phyloP scores from a whole-genome alignment of 2,329 filamentous ascomycete species.

The Cryphonectria carpinicola region DNA sequence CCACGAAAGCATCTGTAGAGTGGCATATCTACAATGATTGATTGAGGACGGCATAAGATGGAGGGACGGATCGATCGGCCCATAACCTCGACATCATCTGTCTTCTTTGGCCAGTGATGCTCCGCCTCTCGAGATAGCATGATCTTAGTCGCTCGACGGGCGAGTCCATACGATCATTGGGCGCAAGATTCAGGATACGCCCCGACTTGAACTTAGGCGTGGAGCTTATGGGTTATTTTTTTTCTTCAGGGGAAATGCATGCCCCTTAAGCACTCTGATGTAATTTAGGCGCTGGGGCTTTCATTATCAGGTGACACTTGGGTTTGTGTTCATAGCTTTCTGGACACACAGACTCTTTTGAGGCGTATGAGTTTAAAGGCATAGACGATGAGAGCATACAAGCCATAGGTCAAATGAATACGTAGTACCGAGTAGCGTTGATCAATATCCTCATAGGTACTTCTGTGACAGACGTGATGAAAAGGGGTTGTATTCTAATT shows the following conservation, averaged over 20 bases:
- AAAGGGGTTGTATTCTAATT: neutral
- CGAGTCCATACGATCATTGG: neutral
- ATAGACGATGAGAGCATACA: neutral
- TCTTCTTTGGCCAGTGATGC: too few species aligned
- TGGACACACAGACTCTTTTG: neutral
- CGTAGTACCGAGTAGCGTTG: neutral
- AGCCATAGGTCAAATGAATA: neutral
- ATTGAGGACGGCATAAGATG: neutral
- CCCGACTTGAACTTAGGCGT: neutral
- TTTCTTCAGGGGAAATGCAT: neutral
- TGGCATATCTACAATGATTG: slow-evolving; percentile 32
- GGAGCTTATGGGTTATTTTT: neutral
- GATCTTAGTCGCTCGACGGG: neutral
- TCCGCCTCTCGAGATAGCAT: neutral
- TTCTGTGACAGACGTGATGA: neutral
- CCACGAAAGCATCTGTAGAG: slow-evolving; percentile 18
- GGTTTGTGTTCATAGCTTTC: neutral
- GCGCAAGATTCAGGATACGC: neutral
- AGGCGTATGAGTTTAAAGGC: neutral
- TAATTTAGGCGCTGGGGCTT: too few species aligned
- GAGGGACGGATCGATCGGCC: neutral
- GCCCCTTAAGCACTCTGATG: neutral
- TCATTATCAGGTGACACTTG: neutral
- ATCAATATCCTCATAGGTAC: too few species aligned
- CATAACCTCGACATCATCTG: neutral